These are phyloP conservation scores for Exophiala bonariae DNA, from an alignment of 2,329 filamentous ascomycete species.

Conservation along the genomic window DNA sequence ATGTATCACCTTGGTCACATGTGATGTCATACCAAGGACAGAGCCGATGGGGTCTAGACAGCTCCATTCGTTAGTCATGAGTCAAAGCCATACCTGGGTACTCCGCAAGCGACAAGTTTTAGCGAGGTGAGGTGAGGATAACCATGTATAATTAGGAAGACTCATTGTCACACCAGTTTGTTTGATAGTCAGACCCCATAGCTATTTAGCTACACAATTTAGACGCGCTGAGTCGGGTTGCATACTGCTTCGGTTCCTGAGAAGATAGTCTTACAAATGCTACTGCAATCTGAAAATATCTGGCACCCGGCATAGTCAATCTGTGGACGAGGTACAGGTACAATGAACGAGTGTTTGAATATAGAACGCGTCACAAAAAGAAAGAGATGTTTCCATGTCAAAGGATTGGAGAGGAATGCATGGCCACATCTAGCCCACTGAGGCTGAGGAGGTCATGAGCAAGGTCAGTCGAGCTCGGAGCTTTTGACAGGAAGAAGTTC, in stretches of 20 bases:
- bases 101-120: constrained; percentile 1
- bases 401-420: constrained; percentile 7
- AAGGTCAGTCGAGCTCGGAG: background rate
- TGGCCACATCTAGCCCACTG: background rate
- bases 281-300: too few species aligned
- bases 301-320: too few species aligned
- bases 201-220: background rate
- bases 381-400: constrained; percentile 8
- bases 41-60: too few species aligned
- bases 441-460: constrained; percentile 1
- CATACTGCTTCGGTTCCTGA: too few species aligned
- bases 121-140: background rate
- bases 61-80: too few species aligned
- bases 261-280: too few species aligned
- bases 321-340: too few species aligned
- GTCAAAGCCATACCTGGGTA: too few species aligned
- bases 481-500: background rate
- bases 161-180: background rate
- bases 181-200: background rate
- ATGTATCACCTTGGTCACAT: too few species aligned
- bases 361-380: background rate
- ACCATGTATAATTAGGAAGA: background rate
- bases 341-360: too few species aligned
- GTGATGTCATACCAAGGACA: too few species aligned
- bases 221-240: too few species aligned